Conservation (phyloP, 352 stramenopile genomes). For the Phytopythium delawarense region DNA sequence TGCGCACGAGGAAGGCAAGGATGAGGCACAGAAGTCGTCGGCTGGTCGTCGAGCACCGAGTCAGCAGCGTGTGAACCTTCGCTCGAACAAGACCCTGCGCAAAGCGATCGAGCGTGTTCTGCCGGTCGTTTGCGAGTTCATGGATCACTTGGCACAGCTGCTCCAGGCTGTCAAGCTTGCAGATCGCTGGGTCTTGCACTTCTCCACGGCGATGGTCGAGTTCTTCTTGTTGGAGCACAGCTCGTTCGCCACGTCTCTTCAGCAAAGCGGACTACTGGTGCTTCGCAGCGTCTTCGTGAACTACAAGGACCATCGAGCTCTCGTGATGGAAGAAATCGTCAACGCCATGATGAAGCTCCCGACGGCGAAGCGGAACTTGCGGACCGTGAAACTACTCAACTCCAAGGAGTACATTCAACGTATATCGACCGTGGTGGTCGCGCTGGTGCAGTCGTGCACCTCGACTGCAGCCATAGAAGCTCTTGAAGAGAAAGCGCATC, state of each 20-base stretch:
- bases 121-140: constrained; percentile 64
- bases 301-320: constrained; percentile 52
- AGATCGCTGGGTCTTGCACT: constrained; percentile 68
- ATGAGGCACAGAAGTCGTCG: not conserved
- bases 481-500: constrained; percentile 6
- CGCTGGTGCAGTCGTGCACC: constrained; percentile 50
- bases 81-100: constrained; percentile 41
- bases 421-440: constrained; percentile 62
- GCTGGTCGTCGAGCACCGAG: constrained; percentile 11
- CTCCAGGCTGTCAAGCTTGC: constrained; percentile 64
- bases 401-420: constrained; percentile 55
- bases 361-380: constrained; percentile 61
- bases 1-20: not conserved
- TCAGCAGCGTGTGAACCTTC: constrained; percentile 34
- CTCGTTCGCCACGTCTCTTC: constrained; percentile 48
- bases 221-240: constrained; percentile 71
- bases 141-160: constrained; percentile 62
- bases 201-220: constrained; percentile 65
- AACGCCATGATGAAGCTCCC: constrained; percentile 73
- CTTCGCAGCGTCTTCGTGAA: constrained; percentile 63
- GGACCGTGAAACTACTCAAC: constrained; percentile 61
- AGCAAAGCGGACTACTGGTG: constrained; percentile 56
- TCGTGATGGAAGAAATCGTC: constrained; percentile 71
- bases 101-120: constrained; percentile 57
- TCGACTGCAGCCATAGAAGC: constrained; percentile 13